Conservation (phyloP, 768 basidiomycete species). For the Chlorophyllum brunneum region DNA sequence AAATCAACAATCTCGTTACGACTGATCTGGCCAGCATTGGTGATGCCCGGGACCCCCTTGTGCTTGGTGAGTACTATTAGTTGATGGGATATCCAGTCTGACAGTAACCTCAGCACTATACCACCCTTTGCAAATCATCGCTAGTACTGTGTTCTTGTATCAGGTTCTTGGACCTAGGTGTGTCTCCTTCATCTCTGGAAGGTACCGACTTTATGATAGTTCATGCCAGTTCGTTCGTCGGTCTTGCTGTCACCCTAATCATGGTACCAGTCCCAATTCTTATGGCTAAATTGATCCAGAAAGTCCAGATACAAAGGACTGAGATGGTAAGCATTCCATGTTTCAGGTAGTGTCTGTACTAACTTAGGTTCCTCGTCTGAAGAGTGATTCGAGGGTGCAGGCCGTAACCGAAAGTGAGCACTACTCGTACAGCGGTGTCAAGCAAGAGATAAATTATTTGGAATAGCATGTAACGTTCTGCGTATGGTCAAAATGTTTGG, state of each 20-base stretch:
- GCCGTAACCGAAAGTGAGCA: constrained; percentile 54
- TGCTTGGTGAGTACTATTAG: constrained; percentile 3
- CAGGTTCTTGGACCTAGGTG: constrained; percentile 44
- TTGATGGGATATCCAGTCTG: background rate
- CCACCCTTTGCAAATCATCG: constrained; percentile 36
- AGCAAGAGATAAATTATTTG: too few species aligned
- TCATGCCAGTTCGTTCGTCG: constrained; percentile 6
- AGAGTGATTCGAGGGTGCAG: constrained; percentile 56
- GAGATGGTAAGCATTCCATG: constrained; percentile 38
- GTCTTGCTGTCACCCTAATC: constrained; percentile 3
- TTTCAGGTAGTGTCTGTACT: background rate
- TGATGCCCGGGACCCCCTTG: constrained; percentile 19
- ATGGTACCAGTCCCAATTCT: constrained; percentile 22
- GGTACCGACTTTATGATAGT: background rate
- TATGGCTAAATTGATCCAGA: constrained; percentile 35
- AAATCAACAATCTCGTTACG: constrained; percentile 70
- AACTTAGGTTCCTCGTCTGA: constrained; percentile 30
- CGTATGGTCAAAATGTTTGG: constrained; percentile 78
- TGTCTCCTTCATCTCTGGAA: background rate
- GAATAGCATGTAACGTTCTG: constrained; percentile 53
- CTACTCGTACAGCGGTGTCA: too few species aligned
- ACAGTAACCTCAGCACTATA: constrained; percentile 17
- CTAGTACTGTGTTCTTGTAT: constrained; percentile 43
- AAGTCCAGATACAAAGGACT: constrained; percentile 51
- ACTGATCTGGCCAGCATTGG: constrained; percentile 44